A percentile compares a stretch with the other conserved stretches of the same genome.
phyloP scores from a whole-genome alignment of 345 rosid genomes.

The Toxicodendron radicans region DNA sequence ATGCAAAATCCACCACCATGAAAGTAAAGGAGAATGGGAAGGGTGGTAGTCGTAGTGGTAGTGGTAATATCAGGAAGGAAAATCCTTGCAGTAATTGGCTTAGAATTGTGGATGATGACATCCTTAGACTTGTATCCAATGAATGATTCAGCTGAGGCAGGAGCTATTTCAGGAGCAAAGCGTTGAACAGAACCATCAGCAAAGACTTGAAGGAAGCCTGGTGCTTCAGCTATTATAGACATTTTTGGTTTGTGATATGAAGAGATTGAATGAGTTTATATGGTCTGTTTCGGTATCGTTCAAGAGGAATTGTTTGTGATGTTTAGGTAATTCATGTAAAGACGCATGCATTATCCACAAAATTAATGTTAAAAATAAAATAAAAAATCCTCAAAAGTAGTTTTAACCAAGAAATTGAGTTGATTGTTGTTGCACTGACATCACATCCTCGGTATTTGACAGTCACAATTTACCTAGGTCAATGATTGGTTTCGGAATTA shows the following conservation, averaged over 20 bases:
- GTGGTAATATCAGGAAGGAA: slow-evolving; percentile 37
- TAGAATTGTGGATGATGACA: slow-evolving; percentile 36
- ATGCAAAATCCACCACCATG: slow-evolving; percentile 75
- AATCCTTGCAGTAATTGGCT: slow-evolving; percentile 49
- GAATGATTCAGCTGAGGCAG: slow-evolving; percentile 31
- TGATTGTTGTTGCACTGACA: too few species aligned
- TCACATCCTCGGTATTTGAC: too few species aligned
- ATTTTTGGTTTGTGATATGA: slow-evolving; percentile 19
- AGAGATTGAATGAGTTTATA: slow-evolving; percentile 4
- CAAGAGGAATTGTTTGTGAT: background rate
- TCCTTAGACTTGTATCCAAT: slow-evolving; percentile 48
- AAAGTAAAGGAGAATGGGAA: slow-evolving; percentile 54
- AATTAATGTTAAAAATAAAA: too few species aligned
- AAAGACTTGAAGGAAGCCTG: slow-evolving; percentile 52
- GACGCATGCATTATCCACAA: background rate
- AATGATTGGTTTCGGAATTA: too few species aligned
- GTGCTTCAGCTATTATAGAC: slow-evolving; percentile 51
- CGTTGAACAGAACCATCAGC: slow-evolving; percentile 56
- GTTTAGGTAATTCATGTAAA: slow-evolving; percentile 26
- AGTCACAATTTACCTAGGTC: too few species aligned
- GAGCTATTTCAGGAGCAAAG: slow-evolving; percentile 34
- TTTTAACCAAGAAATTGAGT: too few species aligned
- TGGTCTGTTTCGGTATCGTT: background rate
- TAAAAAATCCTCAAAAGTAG: too few species aligned
- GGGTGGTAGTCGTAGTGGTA: background rate